Conservation (phyloP, 1,284 basidiomycete species). For the Anthracocystis panici-leucophaei region DNA sequence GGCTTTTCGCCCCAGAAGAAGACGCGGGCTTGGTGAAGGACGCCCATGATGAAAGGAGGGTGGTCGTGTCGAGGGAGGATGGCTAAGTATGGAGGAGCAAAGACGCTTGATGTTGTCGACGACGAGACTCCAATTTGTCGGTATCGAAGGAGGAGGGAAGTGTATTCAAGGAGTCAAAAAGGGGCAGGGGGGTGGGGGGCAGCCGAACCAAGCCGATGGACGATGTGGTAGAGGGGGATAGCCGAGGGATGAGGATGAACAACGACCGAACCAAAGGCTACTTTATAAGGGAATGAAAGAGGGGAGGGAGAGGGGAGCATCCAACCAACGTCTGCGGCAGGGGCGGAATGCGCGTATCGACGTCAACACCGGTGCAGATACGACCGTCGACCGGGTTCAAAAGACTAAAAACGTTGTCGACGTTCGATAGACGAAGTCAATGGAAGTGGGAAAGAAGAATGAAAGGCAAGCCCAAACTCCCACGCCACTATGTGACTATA, state of each 20-base stretch:
- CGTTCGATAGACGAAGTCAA: background rate
- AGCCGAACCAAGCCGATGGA: background rate
- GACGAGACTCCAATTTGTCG: background rate
- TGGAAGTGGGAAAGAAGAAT: background rate
- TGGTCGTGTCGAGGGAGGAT: background rate
- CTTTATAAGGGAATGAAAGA: slow-evolving; percentile 5
- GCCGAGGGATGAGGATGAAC: background rate
- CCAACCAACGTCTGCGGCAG: background rate
- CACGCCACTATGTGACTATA: background rate
- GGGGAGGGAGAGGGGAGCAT: background rate
- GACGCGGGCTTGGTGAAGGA: slow-evolving; percentile 31
- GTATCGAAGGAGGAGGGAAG: background rate
- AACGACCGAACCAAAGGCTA: background rate
- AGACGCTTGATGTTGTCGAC: background rate
- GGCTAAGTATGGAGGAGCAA: too few species aligned
- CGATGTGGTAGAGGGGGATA: background rate
- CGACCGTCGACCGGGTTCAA: background rate
- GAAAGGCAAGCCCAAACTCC: background rate
- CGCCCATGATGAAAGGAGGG: slow-evolving; percentile 28
- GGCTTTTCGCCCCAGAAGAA: slow-evolving; percentile 52
- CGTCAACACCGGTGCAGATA: background rate
- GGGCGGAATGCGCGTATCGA: background rate
- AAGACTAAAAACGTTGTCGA: background rate
- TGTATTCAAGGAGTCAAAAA: background rate
- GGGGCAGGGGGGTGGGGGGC: background rate